A percentile compares a stretch with the other conserved stretches of the same genome.
phyloP scores from a whole-genome alignment of 805 yeast species.

The Candida sakaeoensis region DNA sequence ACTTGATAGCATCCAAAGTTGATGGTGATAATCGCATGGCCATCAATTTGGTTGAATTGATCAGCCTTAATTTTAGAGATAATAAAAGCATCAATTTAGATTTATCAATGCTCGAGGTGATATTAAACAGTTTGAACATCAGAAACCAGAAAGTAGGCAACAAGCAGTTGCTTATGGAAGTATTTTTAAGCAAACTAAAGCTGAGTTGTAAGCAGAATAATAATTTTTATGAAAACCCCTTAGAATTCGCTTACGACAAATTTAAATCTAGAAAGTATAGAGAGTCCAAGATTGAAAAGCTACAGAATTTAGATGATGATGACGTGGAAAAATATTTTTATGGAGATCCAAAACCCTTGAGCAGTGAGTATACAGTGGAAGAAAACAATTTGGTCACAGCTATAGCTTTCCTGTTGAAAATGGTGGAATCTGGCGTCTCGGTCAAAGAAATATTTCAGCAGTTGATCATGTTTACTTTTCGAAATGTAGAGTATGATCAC shows the following conservation, averaged over 20 bases:
- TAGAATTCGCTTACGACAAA: conserved; percentile 14
- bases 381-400: conserved; percentile 11
- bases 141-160: not conserved
- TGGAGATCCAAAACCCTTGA: conserved; percentile 7
- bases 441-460: conserved; percentile 22
- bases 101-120: not conserved
- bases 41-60: conserved; percentile 29
- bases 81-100: conserved; percentile 6
- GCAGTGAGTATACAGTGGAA: not conserved
- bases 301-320: conserved; percentile 29
- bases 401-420: conserved; percentile 13
- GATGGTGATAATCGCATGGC: conserved; percentile 34
- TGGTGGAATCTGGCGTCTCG: conserved; percentile 28
- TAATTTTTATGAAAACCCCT: not conserved
- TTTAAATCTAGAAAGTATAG: conserved; percentile 11
- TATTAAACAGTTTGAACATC: not conserved
- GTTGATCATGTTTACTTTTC: conserved; percentile 20
- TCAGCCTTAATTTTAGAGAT: conserved; percentile 16
- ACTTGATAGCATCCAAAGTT: conserved; percentile 15
- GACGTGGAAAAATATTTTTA: conserved; percentile 16
- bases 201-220: not conserved
- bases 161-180: not conserved
- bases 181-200: not conserved
- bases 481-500: conserved; percentile 13
- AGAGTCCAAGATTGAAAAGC: conserved; percentile 19